Base-by-base conservation (phyloP, 345 rosid genomes). In the Lepidium sativum region DNA sequence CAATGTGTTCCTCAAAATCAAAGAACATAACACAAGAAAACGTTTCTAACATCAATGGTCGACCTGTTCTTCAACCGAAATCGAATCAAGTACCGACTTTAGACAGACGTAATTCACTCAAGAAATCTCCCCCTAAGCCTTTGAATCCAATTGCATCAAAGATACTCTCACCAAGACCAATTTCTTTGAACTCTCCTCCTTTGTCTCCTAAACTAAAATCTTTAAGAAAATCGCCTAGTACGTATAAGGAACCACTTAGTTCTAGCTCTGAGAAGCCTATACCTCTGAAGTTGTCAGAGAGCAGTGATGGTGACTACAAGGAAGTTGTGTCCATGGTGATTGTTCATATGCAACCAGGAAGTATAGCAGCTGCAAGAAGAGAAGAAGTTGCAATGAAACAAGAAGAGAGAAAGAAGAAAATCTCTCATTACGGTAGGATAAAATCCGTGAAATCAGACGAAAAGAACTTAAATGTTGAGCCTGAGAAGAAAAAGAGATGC, bases 281-380 rank as follows among this genome's bases (percentile, higher is more conserved):
- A 41, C 60, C 55, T 50, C 14, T 57, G 1, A 73, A 77, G 50
- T 52, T 72, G 31, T 48, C 63, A 0, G 73, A 44, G 58, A 69
- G 29, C 29, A 34, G 38, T 47, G 29, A 45, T 44, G 67, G 63
- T 23, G 65, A 38, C 29, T n/a, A 58, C 61, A 70, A 49, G 54
- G 56, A 70, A 57, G 39, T 56, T 21, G 25, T 40, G 13, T 43
- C 70, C 4, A 40, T 69, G 43, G 37, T 59, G 68, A 57, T 54
- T 8, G 73, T 68, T 63, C 78, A 78, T 48, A 72, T 77, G 16
- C 81, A 78, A 10, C 81, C 92, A 1, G 92, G 92, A 25, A 86
- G 81, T 74, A 84, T 88, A 27, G 90, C 96, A 1, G 86, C 96
- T 43, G 85, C 86, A 8, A 83, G 86, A 72, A 80, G 85, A 68